phyloP scores from a whole-genome alignment of 768 basidiomycete genomes.

The Macrolepiota dolichaula region DNA sequence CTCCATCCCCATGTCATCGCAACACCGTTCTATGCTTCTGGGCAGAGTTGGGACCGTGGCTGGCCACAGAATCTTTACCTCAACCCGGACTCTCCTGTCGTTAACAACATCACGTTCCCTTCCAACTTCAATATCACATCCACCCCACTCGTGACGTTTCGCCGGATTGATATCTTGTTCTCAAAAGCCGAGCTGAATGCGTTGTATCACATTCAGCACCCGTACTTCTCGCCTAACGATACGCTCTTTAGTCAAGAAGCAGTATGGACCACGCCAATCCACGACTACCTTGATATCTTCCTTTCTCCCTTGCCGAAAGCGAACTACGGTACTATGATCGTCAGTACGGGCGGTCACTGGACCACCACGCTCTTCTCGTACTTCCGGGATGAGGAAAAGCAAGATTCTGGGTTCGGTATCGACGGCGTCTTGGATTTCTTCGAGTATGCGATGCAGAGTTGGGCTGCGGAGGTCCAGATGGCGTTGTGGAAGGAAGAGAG shows the following conservation, averaged over 20 bases:
- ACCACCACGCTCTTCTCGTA: conserved; percentile 51
- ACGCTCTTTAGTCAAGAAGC: conserved; percentile 54
- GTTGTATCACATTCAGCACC: conserved; percentile 38
- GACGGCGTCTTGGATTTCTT: conserved; percentile 56
- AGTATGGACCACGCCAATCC: conserved; percentile 50
- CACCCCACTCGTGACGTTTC: conserved; percentile 65
- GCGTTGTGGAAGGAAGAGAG: conserved; percentile 32
- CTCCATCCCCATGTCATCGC: conserved; percentile 67
- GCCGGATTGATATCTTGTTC: conserved; percentile 59
- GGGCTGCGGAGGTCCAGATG: conserved; percentile 50
- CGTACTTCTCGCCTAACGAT: conserved; percentile 23
- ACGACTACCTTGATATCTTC: conserved; percentile 52
- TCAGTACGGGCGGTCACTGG: conserved; percentile 70
- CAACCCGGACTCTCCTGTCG: conserved; percentile 48
- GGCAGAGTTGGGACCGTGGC: conserved; percentile 54
- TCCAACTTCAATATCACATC: conserved; percentile 46
- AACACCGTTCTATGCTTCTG: conserved; percentile 55
- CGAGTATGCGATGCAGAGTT: conserved; percentile 47
- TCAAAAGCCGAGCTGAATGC: conserved; percentile 42
- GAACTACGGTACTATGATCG: conserved; percentile 60
- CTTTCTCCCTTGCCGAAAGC: conserved; percentile 40
- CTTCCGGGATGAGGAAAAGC: conserved; percentile 21
- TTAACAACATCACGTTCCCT: conserved; percentile 42
- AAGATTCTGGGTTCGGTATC: conserved; percentile 44
- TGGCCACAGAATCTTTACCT: conserved; percentile 68